Evolutionary conservation across 2,329 filamentous ascomycete genomes (phyloP).

Genomic region (Colletotrichum shisoi): DNA sequence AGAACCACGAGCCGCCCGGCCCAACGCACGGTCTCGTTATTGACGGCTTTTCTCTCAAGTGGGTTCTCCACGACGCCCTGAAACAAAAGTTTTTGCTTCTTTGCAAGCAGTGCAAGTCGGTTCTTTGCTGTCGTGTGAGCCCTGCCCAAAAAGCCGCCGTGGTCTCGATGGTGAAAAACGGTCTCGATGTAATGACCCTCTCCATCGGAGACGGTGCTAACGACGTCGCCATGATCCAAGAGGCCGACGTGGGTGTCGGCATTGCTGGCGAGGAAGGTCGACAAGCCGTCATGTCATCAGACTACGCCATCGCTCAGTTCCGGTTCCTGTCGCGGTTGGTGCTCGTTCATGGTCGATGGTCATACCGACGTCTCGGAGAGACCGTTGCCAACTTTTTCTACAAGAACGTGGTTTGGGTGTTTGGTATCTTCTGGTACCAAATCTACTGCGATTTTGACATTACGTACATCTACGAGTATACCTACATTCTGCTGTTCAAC

Average conservation of each 20-base stretch:
- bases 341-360: slow-evolving; percentile 92
- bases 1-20: slow-evolving; percentile 84
- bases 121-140: slow-evolving; percentile 96
- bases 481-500: slow-evolving; percentile 96
- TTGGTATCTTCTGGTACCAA: slow-evolving; percentile 96
- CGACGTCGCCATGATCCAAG: slow-evolving; percentile 97
- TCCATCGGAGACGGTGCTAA: slow-evolving; percentile 94
- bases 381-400: slow-evolving; percentile 99
- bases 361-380: slow-evolving; percentile 92
- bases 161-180: slow-evolving; percentile 92
- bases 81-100: slow-evolving; percentile 93
- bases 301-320: slow-evolving; percentile 95
- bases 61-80: slow-evolving; percentile 81
- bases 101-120: slow-evolving; percentile 96
- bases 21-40: slow-evolving; percentile 93
- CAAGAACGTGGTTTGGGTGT: slow-evolving; percentile 99
- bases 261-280: slow-evolving; percentile 92
- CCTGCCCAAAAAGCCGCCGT: slow-evolving; percentile 98
- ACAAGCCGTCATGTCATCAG: slow-evolving; percentile 94
- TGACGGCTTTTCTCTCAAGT: slow-evolving; percentile 90
- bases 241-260: slow-evolving; percentile 94
- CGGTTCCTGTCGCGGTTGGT: slow-evolving; percentile 84
- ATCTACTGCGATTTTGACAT: slow-evolving; percentile 96
- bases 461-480: slow-evolving; percentile 96
- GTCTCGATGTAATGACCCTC: slow-evolving; percentile 93